Percentiles rank a stretch among this genome's conserved stretches.
These are phyloP conservation scores for Azolla pinnata DNA, from an alignment of 75 land plant species.

Conservation along the genomic window DNA sequence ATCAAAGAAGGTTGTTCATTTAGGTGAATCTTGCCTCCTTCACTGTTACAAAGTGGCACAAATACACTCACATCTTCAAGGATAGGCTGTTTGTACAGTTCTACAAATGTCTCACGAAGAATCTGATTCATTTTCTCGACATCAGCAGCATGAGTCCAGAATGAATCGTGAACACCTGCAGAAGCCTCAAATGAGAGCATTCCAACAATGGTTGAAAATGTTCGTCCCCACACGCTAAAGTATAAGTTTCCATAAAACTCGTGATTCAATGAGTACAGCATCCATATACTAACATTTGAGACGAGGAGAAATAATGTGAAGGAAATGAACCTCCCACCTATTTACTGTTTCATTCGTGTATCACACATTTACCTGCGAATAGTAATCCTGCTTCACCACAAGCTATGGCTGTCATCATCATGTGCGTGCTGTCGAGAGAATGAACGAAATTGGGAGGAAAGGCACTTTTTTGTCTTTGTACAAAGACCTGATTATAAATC, in stretches of 20 bases:
- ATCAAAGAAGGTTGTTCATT: neutral
- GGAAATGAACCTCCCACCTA: neutral
- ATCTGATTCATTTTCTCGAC: conserved; percentile 39
- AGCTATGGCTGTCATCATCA: conserved; percentile 94
- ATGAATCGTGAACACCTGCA: conserved; percentile 52
- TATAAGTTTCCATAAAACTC: too few relatives aligned
- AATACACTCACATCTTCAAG: conserved; percentile 64
- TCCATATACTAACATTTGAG: neutral
- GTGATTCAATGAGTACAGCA: too few relatives aligned
- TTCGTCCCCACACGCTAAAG: too few relatives aligned
- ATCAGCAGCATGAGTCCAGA: conserved; percentile 57
- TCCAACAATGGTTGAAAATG: too few relatives aligned
- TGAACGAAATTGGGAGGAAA: conserved; percentile 97
- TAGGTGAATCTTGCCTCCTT: neutral
- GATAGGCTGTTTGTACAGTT: conserved; percentile 36
- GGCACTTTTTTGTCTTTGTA: conserved; percentile 39
- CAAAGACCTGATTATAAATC: conserved; percentile 17
- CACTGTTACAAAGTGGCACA: neutral
- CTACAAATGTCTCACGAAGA: conserved; percentile 37
- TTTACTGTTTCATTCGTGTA: too few relatives aligned
- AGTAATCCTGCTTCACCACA: conserved; percentile 54
- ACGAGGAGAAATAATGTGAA: neutral
- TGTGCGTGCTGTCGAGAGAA: conserved; percentile 88
- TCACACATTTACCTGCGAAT: conserved; percentile 92
- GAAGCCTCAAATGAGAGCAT: too few relatives aligned